Evolutionary conservation across 768 basidiomycete species (phyloP), one percentile per base, ranked within the genome.

Genomic region (Chiua virens): DNA sequence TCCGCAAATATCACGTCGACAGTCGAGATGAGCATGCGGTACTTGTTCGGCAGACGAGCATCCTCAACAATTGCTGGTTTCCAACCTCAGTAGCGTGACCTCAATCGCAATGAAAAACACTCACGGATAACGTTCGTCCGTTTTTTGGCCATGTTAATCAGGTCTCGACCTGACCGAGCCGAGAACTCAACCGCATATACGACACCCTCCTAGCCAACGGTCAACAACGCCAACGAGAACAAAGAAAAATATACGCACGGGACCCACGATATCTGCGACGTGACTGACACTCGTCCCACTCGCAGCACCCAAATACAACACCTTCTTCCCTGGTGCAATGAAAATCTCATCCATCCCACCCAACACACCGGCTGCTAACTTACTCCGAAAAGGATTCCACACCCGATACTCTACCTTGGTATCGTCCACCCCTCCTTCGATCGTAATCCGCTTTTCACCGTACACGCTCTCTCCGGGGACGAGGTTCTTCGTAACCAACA

Each of bases 131-230:
- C 93, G 71, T 98, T 99, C 58, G 97, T 98, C 53, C 97, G 82
- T 75, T 97, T 98, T 76, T 98, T 98, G 30, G 97, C 96, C 97
- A 98, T 99, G 74, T 89, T 90, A 61, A 99, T 97, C 55, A 98
- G 75, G 74, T 99, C 97, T 72, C 97, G 91, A 32, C 97, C 97
- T 48, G 94, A 96, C 63, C 97, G 84, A 60, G 86, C 79, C 3
- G 97, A 98, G 75, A 99, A 98, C 72, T 99, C 97, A 28, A 99
- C 97, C 18, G 97, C 97, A 69, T 99, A 98, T 9, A 98, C 97
- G 53, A 90, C 81, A 48, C 97, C 97, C 57, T 97, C 93, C 91
- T 94, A 57, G 5, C 59, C 17, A 40, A 56, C 40, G 35, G 9
- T 54, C 13, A 59, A 20, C 42, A 55, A 56, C 36, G 27, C 21